phyloP scores from a whole-genome alignment of 306 rosid genomes.

The Hippophae gyantsensis region DNA sequence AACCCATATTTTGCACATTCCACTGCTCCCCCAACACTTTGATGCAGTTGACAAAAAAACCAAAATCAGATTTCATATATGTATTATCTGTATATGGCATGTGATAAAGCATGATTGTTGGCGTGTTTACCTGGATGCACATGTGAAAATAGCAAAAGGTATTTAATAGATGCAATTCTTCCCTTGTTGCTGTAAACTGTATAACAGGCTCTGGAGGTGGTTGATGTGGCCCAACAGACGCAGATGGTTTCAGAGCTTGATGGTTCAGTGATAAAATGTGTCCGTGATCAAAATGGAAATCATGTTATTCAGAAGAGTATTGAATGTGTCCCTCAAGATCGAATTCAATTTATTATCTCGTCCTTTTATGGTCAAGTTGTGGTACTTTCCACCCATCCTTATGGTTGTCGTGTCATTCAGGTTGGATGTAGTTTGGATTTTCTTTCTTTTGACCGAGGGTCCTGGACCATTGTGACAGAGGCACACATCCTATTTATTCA shows the following conservation, averaged over 20 bases:
- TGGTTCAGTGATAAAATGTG: constrained; percentile 83
- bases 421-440: constrained; percentile 29
- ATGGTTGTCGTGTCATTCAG: constrained; percentile 98
- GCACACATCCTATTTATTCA: constrained; percentile 1
- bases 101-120: too few relatives aligned
- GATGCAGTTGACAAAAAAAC: too few relatives aligned
- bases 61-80: too few relatives aligned
- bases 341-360: constrained; percentile 75
- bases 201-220: constrained; percentile 84
- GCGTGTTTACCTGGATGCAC: too few relatives aligned
- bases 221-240: constrained; percentile 63
- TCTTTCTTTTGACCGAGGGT: constrained; percentile 1
- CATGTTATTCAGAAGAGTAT: constrained; percentile 93
- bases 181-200: constrained; percentile 12
- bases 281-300: constrained; percentile 94
- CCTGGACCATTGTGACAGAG: background rate
- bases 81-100: too few relatives aligned
- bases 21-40: too few relatives aligned
- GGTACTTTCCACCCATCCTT: constrained; percentile 89
- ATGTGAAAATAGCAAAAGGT: too few relatives aligned
- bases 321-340: constrained; percentile 86
- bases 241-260: constrained; percentile 87
- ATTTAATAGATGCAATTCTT: background rate
- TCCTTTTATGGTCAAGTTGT: constrained; percentile 92
- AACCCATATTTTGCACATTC: too few relatives aligned